phyloP scores from a whole-genome alignment of 352 stramenopile species.

The Pythium folliculosum region DNA sequence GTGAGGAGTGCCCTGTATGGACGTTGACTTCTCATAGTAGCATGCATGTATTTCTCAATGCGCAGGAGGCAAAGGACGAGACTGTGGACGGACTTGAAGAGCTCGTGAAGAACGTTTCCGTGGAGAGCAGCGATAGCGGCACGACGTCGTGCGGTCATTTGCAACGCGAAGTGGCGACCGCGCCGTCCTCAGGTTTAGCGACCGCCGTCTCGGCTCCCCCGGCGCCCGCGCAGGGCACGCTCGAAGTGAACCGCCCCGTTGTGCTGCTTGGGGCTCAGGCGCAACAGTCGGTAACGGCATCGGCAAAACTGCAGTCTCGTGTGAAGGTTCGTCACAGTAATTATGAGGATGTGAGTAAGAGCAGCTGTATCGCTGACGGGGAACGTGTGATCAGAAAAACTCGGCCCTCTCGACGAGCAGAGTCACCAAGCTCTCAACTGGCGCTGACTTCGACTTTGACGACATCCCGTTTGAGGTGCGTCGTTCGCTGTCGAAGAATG shows the following conservation, averaged over 20 bases:
- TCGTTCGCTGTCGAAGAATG: neutral
- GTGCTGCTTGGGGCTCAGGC: conserved; percentile 73
- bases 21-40: neutral
- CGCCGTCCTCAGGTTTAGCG: conserved; percentile 5
- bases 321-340: conserved; percentile 42
- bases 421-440: conserved; percentile 77
- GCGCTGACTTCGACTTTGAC: conserved; percentile 87
- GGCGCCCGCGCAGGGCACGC: conserved; percentile 35
- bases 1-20: neutral
- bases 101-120: conserved; percentile 70
- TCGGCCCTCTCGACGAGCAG: conserved; percentile 27
- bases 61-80: conserved; percentile 35
- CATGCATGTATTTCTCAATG: neutral
- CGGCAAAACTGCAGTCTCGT: conserved; percentile 55
- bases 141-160: conserved; percentile 48
- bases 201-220: conserved; percentile 14
- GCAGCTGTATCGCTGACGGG: neutral
- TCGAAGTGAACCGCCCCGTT: conserved; percentile 69
- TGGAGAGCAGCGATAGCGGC: conserved; percentile 48
- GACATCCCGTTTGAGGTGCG: conserved; percentile 84
- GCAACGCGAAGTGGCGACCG: conserved; percentile 34
- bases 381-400: conserved; percentile 34
- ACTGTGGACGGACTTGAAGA: conserved; percentile 76
- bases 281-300: conserved; percentile 40
- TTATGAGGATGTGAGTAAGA: neutral